Evolutionary conservation across 1,284 basidiomycete genomes (phyloP).

Genomic region (Phellopilus nigrolimitatus): DNA sequence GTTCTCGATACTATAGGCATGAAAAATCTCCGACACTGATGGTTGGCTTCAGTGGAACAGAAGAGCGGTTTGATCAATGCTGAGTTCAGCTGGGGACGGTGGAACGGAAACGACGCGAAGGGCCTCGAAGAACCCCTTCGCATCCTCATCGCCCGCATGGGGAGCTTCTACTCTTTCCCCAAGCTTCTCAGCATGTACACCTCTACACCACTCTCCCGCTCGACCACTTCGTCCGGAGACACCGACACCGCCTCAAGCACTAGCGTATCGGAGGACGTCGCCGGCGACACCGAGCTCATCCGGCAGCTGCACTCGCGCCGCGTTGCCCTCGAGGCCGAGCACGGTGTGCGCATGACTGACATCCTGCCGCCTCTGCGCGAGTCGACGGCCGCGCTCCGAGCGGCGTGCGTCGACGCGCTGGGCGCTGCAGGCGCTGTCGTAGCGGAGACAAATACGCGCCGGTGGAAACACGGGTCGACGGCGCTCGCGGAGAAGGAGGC

Average conservation of each 20-base stretch:
- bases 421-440: constrained; percentile 33
- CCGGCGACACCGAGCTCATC: constrained; percentile 37
- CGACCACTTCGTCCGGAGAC: constrained; percentile 14
- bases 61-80: constrained; percentile 36
- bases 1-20: not conserved
- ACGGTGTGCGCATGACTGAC: constrained; percentile 39
- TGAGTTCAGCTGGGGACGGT: constrained; percentile 50
- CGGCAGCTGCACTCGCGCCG: constrained; percentile 34
- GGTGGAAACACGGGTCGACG: constrained; percentile 36
- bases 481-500: constrained; percentile 25
- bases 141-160: not conserved
- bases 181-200: constrained; percentile 17
- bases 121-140: constrained; percentile 4
- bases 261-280: too few species aligned
- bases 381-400: constrained; percentile 40
- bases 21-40: not conserved
- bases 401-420: constrained; percentile 34
- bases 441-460: constrained; percentile 42
- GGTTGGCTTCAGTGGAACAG: not conserved
- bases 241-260: not conserved
- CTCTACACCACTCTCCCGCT: constrained; percentile 18
- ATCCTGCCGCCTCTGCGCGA: constrained; percentile 45
- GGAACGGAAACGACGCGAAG: constrained; percentile 44
- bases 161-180: constrained; percentile 22
- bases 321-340: constrained; percentile 31